Conservation (phyloP, 768 basidiomycete species). For the Suillus bovinus region DNA sequence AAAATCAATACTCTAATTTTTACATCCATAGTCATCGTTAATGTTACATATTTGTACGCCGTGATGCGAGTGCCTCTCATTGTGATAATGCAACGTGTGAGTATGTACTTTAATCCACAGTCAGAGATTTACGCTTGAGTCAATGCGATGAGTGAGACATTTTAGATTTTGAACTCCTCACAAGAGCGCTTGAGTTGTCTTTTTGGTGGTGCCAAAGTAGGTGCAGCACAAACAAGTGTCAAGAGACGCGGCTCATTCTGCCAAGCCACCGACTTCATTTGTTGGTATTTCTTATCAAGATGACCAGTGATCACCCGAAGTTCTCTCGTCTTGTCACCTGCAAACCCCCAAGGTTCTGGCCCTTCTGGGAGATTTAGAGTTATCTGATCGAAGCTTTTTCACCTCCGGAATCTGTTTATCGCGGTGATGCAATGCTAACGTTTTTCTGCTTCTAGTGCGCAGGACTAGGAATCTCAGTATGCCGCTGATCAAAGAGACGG, state of each 20-base stretch:
- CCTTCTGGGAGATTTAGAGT: background rate
- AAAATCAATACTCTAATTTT: background rate
- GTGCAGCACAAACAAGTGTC: background rate
- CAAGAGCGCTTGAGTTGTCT: no score
- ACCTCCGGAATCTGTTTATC: background rate
- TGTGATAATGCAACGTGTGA: no score
- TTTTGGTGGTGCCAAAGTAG: background rate
- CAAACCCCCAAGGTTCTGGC: no score
- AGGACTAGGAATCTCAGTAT: no score
- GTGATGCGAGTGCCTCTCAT: no score
- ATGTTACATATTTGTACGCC: no score
- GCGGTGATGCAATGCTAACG: background rate
- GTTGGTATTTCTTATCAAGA: background rate
- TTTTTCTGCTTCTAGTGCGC: slow-evolving; percentile 1
- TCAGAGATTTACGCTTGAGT: no score
- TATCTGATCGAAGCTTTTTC: background rate
- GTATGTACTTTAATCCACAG: no score
- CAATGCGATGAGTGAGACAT: no score
- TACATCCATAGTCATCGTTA: background rate
- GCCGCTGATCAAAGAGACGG: background rate
- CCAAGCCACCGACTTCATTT: background rate
- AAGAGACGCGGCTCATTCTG: background rate
- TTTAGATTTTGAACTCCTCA: background rate
- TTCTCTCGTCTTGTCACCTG: background rate
- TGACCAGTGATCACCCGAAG: background rate